Evolutionary conservation across 2,329 filamentous ascomycete genomes (phyloP).

Genomic region (Microcera coccophila): DNA sequence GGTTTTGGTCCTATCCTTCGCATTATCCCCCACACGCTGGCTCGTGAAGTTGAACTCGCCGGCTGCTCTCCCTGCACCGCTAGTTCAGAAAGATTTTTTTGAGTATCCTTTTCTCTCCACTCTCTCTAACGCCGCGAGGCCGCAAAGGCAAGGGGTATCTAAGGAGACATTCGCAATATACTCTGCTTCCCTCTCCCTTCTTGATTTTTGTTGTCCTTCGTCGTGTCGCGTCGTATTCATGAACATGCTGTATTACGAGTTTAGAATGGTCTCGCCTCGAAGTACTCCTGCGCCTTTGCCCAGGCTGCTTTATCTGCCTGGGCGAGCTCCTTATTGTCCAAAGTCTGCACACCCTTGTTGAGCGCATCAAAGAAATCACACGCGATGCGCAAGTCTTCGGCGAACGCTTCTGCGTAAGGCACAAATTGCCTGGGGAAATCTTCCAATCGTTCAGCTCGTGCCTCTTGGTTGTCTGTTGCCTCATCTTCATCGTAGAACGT

Average conservation of each 20-base stretch:
- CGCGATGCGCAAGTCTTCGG: slow-evolving; percentile 56
- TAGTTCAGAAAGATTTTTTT: slow-evolving; percentile 24
- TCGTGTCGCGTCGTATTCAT: slow-evolving; percentile 18
- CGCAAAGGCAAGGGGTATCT: slow-evolving; percentile 20
- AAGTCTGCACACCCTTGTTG: slow-evolving; percentile 52
- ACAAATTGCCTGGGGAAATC: slow-evolving; percentile 52
- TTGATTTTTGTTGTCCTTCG: slow-evolving; percentile 10
- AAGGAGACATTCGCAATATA: slow-evolving; percentile 14
- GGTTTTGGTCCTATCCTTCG: not conserved
- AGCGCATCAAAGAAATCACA: slow-evolving; percentile 57
- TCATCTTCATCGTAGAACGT: slow-evolving; percentile 73
- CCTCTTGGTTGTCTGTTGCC: slow-evolving; percentile 50
- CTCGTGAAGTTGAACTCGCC: slow-evolving; percentile 8
- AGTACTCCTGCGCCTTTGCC: slow-evolving; percentile 53
- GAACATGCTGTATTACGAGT: slow-evolving; percentile 12
- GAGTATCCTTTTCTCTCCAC: slow-evolving; percentile 19
- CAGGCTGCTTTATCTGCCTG: slow-evolving; percentile 48
- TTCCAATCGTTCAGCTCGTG: slow-evolving; percentile 42
- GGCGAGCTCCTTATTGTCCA: slow-evolving; percentile 47
- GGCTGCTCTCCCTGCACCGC: slow-evolving; percentile 16
- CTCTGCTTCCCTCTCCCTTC: not conserved
- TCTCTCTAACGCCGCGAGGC: slow-evolving; percentile 26
- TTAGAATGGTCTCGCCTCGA: slow-evolving; percentile 43
- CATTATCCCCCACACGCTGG: slow-evolving; percentile 18
- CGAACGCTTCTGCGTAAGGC: slow-evolving; percentile 55